Evolutionary conservation across 176 grass and related monocot genomes (phyloP).

Genomic region (Tillandsia fasciculata): DNA sequence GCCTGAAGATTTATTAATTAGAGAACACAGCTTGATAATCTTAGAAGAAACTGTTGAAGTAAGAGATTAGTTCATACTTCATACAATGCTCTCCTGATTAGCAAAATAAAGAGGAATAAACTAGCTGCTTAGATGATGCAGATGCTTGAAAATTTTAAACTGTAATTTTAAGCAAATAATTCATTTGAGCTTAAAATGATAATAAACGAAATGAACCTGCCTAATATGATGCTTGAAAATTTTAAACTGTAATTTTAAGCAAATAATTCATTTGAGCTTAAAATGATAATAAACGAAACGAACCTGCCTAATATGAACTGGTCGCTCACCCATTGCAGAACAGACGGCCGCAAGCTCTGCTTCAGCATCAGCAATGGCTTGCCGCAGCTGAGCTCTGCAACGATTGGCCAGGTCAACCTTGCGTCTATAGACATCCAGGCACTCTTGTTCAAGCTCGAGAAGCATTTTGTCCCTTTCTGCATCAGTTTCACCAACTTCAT

Average conservation of each 20-base stretch:
- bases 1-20: background rate
- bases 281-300: constrained; percentile 15
- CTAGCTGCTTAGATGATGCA: background rate
- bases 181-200: background rate
- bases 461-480: constrained; percentile 48
- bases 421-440: constrained; percentile 52
- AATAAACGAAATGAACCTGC: constrained; percentile 41
- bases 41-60: background rate
- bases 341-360: constrained; percentile 73
- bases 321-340: constrained; percentile 54
- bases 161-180: background rate
- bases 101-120: background rate
- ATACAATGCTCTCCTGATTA: background rate
- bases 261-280: background rate
- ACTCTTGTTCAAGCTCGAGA: constrained; percentile 63
- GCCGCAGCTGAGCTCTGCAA: constrained; percentile 48
- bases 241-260: background rate
- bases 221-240: too few relatives aligned
- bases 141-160: background rate
- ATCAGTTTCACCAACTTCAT: constrained; percentile 69
- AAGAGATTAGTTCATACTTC: background rate
- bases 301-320: constrained; percentile 49
- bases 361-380: constrained; percentile 56
- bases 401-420: constrained; percentile 66
- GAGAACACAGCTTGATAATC: background rate